Evolutionary conservation across 1,139 yeast species (phyloP).

Genomic region (Williopsis jadinii): DNA sequence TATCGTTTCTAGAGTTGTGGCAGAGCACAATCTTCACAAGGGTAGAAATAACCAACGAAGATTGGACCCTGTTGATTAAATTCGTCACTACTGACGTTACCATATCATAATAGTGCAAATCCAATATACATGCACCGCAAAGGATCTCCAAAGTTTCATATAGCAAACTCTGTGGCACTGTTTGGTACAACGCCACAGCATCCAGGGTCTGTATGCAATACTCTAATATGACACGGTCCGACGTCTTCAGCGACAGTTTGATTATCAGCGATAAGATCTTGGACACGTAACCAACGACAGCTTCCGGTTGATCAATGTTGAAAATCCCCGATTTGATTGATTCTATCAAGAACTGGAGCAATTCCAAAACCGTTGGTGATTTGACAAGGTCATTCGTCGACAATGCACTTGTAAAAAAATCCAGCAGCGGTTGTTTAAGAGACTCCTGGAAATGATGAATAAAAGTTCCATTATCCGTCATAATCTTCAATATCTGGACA

Average conservation of each 20-base stretch:
- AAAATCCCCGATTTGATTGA: conserved; percentile 18
- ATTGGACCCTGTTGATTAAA: conserved; percentile 30
- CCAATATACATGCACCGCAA: conserved; percentile 39
- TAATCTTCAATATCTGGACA: conserved; percentile 40
- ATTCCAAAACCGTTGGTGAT: conserved; percentile 20
- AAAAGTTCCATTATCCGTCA: conserved; percentile 59
- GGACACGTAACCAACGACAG: conserved; percentile 32
- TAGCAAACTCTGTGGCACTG: conserved; percentile 37
- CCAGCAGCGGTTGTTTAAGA: conserved; percentile 37
- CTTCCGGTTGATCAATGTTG: conserved; percentile 21
- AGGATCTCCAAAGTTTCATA: conserved; percentile 37
- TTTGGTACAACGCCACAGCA: conserved; percentile 40
- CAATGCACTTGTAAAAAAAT: conserved; percentile 24
- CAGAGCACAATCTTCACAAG: conserved; percentile 33
- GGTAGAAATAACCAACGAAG: conserved; percentile 28
- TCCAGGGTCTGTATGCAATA: conserved; percentile 40
- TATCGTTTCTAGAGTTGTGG: conserved; percentile 21
- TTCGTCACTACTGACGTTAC: conserved; percentile 34
- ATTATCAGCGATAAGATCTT: conserved; percentile 31
- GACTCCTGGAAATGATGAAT: conserved; percentile 50
- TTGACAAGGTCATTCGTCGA: conserved; percentile 15
- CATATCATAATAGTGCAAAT: conserved; percentile 31
- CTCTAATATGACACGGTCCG: conserved; percentile 33
- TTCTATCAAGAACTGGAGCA: conserved; percentile 29
- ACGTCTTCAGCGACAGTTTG: conserved; percentile 37